Base-by-base conservation (phyloP, 139 green algal species). In the Chlamydomonas schloesseri region DNA sequence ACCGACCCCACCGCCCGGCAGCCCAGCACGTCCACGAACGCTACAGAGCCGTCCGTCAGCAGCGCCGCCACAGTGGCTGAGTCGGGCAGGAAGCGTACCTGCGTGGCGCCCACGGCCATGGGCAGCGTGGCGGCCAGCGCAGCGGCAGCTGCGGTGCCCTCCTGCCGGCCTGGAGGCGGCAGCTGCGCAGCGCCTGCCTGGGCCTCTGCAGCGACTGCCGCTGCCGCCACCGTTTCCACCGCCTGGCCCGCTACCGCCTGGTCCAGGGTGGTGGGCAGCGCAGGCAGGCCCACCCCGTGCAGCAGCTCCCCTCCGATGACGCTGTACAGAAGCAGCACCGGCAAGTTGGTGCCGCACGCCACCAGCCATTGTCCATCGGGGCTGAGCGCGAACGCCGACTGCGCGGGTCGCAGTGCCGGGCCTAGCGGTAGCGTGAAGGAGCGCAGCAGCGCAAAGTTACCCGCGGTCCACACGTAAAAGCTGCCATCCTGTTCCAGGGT, bases 61-160 rank as follows among this genome's bases (percentile, higher is more conserved):
- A 93, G 74, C 50, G 83, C 89, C 73, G 88, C 88, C 46, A 88
- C 84, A 4, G 81, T 88, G 28, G 31, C 37, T 9, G 69, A 79
- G 55, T 92, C 84, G 24, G 84, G 84, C 79, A 92, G 62, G 70
- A 92, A 92, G 9, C 31, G 57, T 29, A 84, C 67, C 62, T 92
- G 84, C 34, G 34, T 55, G 3, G 60, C 73, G 23, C 88, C 88
- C 0, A 71, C 53, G 9, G 53, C 46, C 78, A 84, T 74, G 8
- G 64, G 64, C 78, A 84, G n/a, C 64, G 23, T 36, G 9, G 64
- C 62, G 42, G 78, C 78, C 29, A 84, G 64, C n/a, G 42, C 64
- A 26, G 78, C 78, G 6, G 62, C 78, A 1, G 62, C 28, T 2
- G 4, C 29, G 15, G 60, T 6, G 13, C 57, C 55, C 3, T 17